phyloP scores from a whole-genome alignment of 805 yeast species.

The Yueomyces sinensis region DNA sequence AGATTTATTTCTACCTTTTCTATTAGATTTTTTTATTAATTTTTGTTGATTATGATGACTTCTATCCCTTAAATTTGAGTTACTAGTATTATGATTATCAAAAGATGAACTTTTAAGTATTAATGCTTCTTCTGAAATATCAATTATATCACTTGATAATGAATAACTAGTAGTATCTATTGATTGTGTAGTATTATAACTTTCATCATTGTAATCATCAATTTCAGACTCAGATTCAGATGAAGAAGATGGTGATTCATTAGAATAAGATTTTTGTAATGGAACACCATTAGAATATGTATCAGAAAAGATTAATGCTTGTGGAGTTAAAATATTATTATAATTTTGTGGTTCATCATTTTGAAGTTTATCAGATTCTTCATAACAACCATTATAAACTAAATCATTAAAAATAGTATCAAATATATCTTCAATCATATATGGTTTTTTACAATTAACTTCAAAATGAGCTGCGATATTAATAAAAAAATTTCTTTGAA shows the following conservation, averaged over 20 bases:
- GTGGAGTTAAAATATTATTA: not conserved
- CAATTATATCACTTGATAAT: too few relatives aligned
- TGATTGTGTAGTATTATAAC: too few relatives aligned
- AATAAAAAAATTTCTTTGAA: constrained; percentile 21
- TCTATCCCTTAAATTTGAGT: too few relatives aligned
- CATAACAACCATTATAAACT: constrained; percentile 28
- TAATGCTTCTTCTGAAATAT: not conserved
- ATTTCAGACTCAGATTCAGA: too few relatives aligned
- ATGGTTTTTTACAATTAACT: constrained; percentile 32
- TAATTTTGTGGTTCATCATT: not conserved
- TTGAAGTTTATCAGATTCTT: constrained; percentile 7
- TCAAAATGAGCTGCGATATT: constrained; percentile 31
- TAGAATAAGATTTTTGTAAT: not conserved
- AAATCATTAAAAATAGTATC: constrained; percentile 28
- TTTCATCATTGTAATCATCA: too few relatives aligned
- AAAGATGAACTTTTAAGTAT: too few relatives aligned
- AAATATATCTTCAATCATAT: constrained; percentile 27
- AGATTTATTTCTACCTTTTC: too few relatives aligned
- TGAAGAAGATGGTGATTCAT: not conserved
- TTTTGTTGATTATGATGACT: too few relatives aligned
- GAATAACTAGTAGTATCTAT: too few relatives aligned
- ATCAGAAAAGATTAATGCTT: not conserved
- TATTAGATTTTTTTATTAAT: too few relatives aligned
- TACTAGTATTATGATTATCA: too few relatives aligned
- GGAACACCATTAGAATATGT: too few relatives aligned